These are phyloP conservation scores for Metschnikowia peoriensis DNA, from an alignment of 805 yeast genomes.

Conservation along the genomic window DNA sequence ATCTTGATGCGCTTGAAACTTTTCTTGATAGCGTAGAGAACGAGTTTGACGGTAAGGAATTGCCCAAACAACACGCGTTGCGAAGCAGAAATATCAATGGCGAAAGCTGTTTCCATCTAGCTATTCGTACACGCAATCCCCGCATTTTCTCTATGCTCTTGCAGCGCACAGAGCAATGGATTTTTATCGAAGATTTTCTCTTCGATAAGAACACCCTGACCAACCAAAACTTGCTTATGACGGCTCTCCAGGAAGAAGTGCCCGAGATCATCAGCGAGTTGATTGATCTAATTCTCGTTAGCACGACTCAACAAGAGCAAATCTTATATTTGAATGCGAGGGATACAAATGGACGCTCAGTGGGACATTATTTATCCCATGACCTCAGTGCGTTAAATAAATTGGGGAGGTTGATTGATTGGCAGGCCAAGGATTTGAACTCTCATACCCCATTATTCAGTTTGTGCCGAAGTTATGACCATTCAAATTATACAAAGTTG, in stretches of 20 bases:
- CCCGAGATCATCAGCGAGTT: constrained; percentile 46
- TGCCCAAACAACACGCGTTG: constrained; percentile 25
- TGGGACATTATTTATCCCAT: constrained; percentile 74
- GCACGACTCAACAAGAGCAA: constrained; percentile 47
- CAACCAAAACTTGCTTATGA: constrained; percentile 56
- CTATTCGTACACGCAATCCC: constrained; percentile 49
- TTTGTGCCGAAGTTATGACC: constrained; percentile 78
- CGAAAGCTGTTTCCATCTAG: constrained; percentile 67
- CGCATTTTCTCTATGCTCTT: constrained; percentile 48
- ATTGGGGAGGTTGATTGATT: constrained; percentile 62
- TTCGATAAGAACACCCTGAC: constrained; percentile 55
- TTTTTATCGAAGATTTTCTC: constrained; percentile 64
- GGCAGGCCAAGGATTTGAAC: constrained; percentile 64
- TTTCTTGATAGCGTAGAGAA: constrained; percentile 15
- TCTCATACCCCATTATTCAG: constrained; percentile 79
- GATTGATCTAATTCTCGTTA: constrained; percentile 36
- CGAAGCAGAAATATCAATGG: constrained; percentile 45
- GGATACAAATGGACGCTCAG: constrained; percentile 56
- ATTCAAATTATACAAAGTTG: constrained; percentile 53
- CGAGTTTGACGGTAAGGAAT: constrained; percentile 11
- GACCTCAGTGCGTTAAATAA: constrained; percentile 47
- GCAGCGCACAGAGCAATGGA: constrained; percentile 44
- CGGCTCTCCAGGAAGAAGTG: constrained; percentile 58
- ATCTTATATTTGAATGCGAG: constrained; percentile 44
- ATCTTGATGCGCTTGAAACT: constrained; percentile 17